phyloP scores from a whole-genome alignment of 257 asterid species.

The Scutellaria galericulata region DNA sequence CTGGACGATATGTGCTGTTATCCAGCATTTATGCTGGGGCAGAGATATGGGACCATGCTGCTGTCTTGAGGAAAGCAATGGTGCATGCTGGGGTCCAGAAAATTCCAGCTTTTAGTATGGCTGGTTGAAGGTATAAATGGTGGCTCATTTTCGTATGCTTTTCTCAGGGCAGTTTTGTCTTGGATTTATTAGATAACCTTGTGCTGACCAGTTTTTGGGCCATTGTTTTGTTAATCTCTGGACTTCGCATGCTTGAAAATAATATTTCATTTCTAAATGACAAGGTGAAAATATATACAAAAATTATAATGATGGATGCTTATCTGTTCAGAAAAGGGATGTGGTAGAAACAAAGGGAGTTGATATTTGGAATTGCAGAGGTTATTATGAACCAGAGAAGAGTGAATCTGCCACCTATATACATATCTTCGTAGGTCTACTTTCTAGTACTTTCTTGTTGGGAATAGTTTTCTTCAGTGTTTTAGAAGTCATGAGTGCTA shows the following conservation, averaged over 20 bases:
- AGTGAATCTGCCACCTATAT: neutral
- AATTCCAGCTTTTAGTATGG: slow-evolving; percentile 73
- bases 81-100: slow-evolving; percentile 66
- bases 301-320: no score
- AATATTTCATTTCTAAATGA: neutral
- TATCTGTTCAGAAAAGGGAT: neutral
- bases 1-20: slow-evolving; percentile 68
- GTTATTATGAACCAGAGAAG: neutral
- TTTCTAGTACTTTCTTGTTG: neutral
- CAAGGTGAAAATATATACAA: neutral
- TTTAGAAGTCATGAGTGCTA: neutral
- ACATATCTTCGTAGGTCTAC: neutral
- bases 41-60: slow-evolving; percentile 76
- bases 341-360: neutral
- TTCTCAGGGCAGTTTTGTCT: slow-evolving; percentile 4
- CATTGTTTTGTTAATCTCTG: neutral
- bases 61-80: slow-evolving; percentile 70
- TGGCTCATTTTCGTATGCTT: slow-evolving; percentile 17
- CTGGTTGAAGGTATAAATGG: slow-evolving; percentile 35
- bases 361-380: neutral
- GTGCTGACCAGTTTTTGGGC: neutral
- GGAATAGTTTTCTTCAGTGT: neutral
- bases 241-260: neutral
- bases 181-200: neutral
- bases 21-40: slow-evolving; percentile 82